These are phyloP conservation scores for Fusarium virguliforme DNA, from an alignment of 2,329 filamentous ascomycete species.

Conservation along the genomic window DNA sequence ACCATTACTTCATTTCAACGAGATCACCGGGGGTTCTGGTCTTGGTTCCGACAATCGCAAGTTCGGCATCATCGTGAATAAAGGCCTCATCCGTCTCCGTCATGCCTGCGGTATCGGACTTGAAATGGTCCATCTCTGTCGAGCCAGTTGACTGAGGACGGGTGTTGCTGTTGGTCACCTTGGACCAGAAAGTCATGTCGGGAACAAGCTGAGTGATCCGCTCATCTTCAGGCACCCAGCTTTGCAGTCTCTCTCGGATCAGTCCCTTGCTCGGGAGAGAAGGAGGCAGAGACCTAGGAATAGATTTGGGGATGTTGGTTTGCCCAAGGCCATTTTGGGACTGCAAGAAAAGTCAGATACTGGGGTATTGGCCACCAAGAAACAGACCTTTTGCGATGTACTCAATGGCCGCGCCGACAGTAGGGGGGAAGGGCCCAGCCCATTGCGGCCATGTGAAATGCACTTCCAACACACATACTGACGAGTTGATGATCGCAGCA, in stretches of 20 bases:
- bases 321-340: conserved; percentile 27
- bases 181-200: conserved; percentile 49
- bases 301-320: conserved; percentile 39
- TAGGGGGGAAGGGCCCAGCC: conserved; percentile 15
- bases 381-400: conserved; percentile 35
- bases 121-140: conserved; percentile 53
- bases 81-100: conserved; percentile 47
- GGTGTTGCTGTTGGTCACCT: conserved; percentile 53
- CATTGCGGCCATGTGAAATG: conserved; percentile 43
- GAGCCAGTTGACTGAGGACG: conserved; percentile 56
- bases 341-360: conserved; percentile 35
- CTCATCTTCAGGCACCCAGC: conserved; percentile 38
- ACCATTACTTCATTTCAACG: conserved; percentile 63
- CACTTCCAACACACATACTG: conserved; percentile 57
- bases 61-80: conserved; percentile 51
- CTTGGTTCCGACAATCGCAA: conserved; percentile 48
- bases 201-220: conserved; percentile 33
- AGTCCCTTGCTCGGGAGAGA: conserved; percentile 29
- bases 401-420: conserved; percentile 23
- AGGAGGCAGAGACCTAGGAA: conserved; percentile 6
- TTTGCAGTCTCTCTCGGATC: conserved; percentile 44
- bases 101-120: conserved; percentile 45
- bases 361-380: conserved; percentile 1
- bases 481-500: conserved; percentile 52
- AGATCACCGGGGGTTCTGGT: conserved; percentile 64